These are phyloP conservation scores for Ganoderma boninense DNA, from an alignment of 1,284 basidiomycete genomes.

Conservation along the genomic window DNA sequence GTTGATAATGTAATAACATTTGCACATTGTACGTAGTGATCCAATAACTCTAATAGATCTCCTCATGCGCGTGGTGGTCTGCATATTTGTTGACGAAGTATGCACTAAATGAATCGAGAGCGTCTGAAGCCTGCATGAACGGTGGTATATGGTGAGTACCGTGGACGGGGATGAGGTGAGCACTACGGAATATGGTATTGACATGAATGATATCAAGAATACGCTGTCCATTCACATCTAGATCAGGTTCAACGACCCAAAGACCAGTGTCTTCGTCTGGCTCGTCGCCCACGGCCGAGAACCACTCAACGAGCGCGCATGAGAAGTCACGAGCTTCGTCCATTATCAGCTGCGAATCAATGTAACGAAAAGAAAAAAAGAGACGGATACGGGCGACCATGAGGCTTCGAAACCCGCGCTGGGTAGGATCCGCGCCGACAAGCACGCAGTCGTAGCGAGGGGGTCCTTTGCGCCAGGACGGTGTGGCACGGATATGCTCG, in stretches of 20 bases:
- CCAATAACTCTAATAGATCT: neutral
- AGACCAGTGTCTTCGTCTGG: slow-evolving; percentile 32
- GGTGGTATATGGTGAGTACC: too few relatives aligned
- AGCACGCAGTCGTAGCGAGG: slow-evolving; percentile 24
- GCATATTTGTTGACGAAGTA: neutral
- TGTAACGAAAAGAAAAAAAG: slow-evolving; percentile 7
- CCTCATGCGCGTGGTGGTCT: neutral
- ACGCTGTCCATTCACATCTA: too few relatives aligned
- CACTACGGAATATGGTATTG: too few relatives aligned
- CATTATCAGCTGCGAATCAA: slow-evolving; percentile 9
- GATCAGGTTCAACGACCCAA: slow-evolving; percentile 31
- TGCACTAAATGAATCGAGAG: neutral
- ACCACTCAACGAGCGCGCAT: too few relatives aligned
- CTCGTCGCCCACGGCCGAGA: slow-evolving; percentile 3
- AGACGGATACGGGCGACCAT: slow-evolving; percentile 12
- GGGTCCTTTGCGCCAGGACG: slow-evolving; percentile 25
- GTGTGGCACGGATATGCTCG: slow-evolving; percentile 31
- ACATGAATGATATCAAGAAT: too few relatives aligned
- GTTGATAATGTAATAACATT: too few relatives aligned
- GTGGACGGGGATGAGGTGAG: too few relatives aligned
- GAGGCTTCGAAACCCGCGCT: slow-evolving; percentile 4
- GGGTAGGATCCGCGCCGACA: neutral
- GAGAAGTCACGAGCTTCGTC: slow-evolving; percentile 9
- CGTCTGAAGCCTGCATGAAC: neutral
- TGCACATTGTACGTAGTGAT: too few relatives aligned